A percentile compares a stretch with the other conserved stretches of the same genome.
These are phyloP conservation scores for Aureobasidium vineae DNA, from an alignment of 2,329 filamentous ascomycete species.

Conservation along the genomic window DNA sequence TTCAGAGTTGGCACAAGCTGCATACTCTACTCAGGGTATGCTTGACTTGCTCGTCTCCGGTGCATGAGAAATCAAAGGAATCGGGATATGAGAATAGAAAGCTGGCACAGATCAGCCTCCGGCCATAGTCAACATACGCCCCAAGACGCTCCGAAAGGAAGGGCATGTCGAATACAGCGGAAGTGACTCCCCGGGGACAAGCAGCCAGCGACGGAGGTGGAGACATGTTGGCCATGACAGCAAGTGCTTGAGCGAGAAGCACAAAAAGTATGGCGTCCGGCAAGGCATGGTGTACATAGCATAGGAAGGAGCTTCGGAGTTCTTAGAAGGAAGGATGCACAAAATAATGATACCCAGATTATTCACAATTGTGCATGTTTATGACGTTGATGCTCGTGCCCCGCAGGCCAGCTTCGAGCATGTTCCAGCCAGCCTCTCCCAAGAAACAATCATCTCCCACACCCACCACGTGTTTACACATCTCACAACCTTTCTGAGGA, in stretches of 20 bases:
- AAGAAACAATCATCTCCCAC: conserved; percentile 13
- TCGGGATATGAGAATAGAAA: not conserved
- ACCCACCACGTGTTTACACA: conserved; percentile 14
- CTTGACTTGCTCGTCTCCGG: conserved; percentile 69
- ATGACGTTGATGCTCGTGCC: conserved; percentile 4
- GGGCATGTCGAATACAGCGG: not conserved
- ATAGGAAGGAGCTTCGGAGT: conserved; percentile 16
- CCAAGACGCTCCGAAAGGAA: not conserved
- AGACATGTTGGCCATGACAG: not conserved
- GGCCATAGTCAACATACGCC: not conserved
- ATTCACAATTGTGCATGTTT: not conserved
- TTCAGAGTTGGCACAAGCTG: conserved; percentile 79
- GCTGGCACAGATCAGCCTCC: not conserved
- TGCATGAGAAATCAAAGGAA: conserved; percentile 17
- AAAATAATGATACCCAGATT: conserved; percentile 20
- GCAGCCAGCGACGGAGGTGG: not conserved
- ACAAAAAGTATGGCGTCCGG: not conserved
- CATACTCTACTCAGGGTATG: conserved; percentile 82
- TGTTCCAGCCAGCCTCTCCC: conserved; percentile 6
- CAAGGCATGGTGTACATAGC: not conserved
- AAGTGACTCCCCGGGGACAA: not conserved
- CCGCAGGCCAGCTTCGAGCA: conserved; percentile 14
- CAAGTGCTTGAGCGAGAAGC: not conserved
- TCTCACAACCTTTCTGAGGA: not conserved
- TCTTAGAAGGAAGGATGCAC: not conserved